Conservation (phyloP, 305 asterid species). For the Solanum chacoense region DNA sequence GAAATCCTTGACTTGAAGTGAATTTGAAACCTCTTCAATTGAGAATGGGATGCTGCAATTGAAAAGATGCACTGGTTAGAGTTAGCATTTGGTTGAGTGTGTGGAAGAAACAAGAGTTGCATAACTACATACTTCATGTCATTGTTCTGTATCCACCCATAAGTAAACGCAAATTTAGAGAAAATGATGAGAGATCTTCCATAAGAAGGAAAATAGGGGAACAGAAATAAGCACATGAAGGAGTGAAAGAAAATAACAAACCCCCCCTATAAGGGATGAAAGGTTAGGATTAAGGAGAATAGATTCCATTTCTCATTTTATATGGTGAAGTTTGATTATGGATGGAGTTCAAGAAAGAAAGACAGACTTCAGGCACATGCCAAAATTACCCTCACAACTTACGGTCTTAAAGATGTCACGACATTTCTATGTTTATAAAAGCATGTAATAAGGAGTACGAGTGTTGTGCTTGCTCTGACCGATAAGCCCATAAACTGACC, state of each 20-base stretch:
- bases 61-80: background rate
- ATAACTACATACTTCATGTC: background rate
- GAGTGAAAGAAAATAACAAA: background rate
- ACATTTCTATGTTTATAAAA: background rate
- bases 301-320: background rate
- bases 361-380: background rate
- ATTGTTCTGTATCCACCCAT: background rate
- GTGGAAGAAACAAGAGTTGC: background rate
- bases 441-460: background rate
- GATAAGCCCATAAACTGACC: background rate
- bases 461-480: background rate
- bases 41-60: conserved; percentile 90
- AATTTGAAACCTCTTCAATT: conserved; percentile 60
- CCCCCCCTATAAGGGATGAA: background rate
- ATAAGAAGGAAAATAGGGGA: background rate
- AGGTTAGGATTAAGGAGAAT: background rate
- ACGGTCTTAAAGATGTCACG: background rate
- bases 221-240: background rate
- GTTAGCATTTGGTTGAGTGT: background rate
- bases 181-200: background rate
- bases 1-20: conserved; percentile 75
- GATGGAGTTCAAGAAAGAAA: background rate
- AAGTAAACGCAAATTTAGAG: background rate
- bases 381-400: background rate
- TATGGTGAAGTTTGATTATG: background rate